Evolutionary conservation across 495 filamentous ascomycete genomes (phyloP), one percentile per base, ranked within the genome.

Genomic region (Aspergillus biplanus): DNA sequence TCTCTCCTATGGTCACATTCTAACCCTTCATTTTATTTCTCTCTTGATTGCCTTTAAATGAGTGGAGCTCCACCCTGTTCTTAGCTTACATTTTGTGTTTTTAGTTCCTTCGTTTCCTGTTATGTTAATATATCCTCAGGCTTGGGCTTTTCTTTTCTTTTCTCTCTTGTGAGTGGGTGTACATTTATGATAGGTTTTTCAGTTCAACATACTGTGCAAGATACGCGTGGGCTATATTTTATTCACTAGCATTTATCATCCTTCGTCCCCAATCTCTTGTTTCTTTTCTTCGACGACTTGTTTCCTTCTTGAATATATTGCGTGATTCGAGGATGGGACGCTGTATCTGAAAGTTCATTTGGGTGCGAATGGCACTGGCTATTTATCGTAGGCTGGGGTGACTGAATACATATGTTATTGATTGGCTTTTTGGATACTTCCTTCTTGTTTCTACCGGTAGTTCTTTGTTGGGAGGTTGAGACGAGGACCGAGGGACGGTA

Each of bases 81-180:
- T 50, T 5, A 31, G 7, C 27, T 18, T n/a, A 18, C 27, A 27
- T 50, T 33, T 34, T 56, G 59, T 62, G 52, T 37, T 56, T 44
- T 42, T 48, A 49, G 8, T 56, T 32, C 27, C 6, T 47, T 52
- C 52, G 46, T 47, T 55, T 31, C n/a, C 8, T 35, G 44, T 4
- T 37, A 59, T 57, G 15, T 67, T 60, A 46, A 61, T 61, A 61
- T 57, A 56, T 37, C 52, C 63, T 46, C 27, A n/a, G 7, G 13
- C 50, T 50, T 62, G 6, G 33, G 52, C 68, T 67, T 55, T 44
- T 67, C 67, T 61, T 67, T 50, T 27, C 27, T 50, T 50, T 67
- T 55, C 37, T 67, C 67, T 61, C 66, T 50, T 27, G 18, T 50
- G 18, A n/a, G 47, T 7, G 64, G 32, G 65, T 73, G 64, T 62